Percentiles rank a stretch among this genome's conserved stretches.
phyloP scores from a whole-genome alignment of 257 asterid genomes.

The Avicennia marina region DNA sequence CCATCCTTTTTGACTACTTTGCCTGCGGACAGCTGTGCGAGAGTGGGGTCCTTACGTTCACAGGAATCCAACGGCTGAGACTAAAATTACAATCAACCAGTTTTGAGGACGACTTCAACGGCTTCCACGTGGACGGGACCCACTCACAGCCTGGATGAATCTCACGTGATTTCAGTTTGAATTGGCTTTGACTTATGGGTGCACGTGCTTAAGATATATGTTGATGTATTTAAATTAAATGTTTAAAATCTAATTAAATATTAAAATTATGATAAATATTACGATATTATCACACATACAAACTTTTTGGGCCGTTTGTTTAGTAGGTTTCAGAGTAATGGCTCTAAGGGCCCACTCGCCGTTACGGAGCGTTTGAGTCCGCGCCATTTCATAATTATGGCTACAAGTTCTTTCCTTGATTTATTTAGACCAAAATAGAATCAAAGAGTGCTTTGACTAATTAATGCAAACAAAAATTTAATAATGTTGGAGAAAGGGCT shows the following conservation, averaged over 20 bases:
- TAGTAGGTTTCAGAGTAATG: background rate
- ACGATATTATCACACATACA: too few relatives aligned
- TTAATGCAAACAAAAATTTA: too few relatives aligned
- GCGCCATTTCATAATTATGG: background rate
- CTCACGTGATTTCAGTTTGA: conserved; percentile 53
- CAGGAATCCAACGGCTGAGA: conserved; percentile 27
- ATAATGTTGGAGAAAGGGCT: too few relatives aligned
- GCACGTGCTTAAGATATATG: too few relatives aligned
- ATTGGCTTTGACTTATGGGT: conserved; percentile 38
- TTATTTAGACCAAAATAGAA: too few relatives aligned
- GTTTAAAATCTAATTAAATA: too few relatives aligned
- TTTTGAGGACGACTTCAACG: conserved; percentile 42
- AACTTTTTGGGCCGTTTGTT: too few relatives aligned
- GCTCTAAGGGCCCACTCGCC: conserved; percentile 28
- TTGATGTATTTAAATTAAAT: too few relatives aligned
- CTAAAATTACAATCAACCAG: conserved; percentile 13
- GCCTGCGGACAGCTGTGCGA: conserved; percentile 33
- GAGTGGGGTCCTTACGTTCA: too few relatives aligned
- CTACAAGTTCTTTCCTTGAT: background rate
- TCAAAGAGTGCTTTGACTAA: background rate
- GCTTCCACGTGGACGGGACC: conserved; percentile 43
- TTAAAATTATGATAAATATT: too few relatives aligned
- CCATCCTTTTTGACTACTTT: conserved; percentile 31
- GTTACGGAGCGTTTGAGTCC: conserved; percentile 19
- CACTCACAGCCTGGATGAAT: conserved; percentile 54